Base-by-base conservation (phyloP, 2,329 filamentous ascomycete species). In the Eurotiales sp. region DNA sequence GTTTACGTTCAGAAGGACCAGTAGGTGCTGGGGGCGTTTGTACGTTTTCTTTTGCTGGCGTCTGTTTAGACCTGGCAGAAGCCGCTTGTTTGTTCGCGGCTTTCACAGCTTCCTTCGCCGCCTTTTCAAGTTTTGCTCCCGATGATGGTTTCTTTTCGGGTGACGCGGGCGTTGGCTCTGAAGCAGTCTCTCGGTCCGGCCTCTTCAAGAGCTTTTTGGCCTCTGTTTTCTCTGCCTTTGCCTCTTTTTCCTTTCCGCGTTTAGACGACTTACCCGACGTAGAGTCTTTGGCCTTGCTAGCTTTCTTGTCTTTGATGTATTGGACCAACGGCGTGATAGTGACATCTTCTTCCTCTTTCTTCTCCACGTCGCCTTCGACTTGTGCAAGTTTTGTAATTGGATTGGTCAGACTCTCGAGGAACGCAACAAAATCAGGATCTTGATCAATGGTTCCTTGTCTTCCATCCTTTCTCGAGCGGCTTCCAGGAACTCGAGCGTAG, bases 361-460 rank as follows among this genome's bases (percentile, higher is more conserved):
- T 79, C 3, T 78, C 69, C 36, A 78, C 79, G 11, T 64, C 58
- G 4, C 71, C 55, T 27, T 82, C 78, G 21, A 78, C 78, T 1
- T 74, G 69, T 8, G 73, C 62, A 11, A 81, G 69, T 62, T 81
- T 85, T n/a, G 72, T 70, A 54, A 83, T 77, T 2, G 81, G 82
- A 59, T 95, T 90, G 1, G 91, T 95, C 42, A 97, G 79, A 49
- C 82, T 87, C 67, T 95, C 88, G 7, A 99, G 79, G 66, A 97
- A 99, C 22, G 85, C 84, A 75, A 96, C 95, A 61, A 96, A 99
- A 61, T 97, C 93, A 0, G 89, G 84, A 63, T 99, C 93, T 66
- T 96, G 90, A 62, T 99, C 93, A 59, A 99, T 97, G 3, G 90
- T 96, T 48, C 92, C 93, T 67, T 96, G 89, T 12, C 91, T 85